Conservation (phyloP, 768 basidiomycete genomes). For the Udeniomyces megalosporus region DNA sequence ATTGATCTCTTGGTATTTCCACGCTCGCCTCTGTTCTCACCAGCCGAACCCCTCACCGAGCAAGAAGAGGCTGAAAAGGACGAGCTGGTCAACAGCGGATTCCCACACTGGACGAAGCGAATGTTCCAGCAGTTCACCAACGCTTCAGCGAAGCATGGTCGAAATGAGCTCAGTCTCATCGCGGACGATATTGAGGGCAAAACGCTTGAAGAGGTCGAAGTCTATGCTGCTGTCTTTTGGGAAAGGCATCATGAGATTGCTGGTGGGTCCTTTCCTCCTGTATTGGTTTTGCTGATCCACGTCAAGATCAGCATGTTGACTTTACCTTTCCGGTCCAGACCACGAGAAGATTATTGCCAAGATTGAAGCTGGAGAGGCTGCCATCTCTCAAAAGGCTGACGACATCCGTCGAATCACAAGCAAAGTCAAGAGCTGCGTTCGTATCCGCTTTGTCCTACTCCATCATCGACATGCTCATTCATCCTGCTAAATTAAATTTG, state of each 20-base stretch:
- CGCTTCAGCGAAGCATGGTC: constrained; percentile 62
- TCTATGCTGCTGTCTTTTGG: constrained; percentile 70
- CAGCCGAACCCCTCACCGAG: constrained; percentile 79
- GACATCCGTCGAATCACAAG: constrained; percentile 53
- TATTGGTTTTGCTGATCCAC: neutral
- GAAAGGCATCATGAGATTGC: constrained; percentile 74
- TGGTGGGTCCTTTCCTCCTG: constrained; percentile 39
- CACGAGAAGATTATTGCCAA: constrained; percentile 65
- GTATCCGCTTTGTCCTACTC: too few species aligned
- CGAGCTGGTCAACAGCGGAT: constrained; percentile 55
- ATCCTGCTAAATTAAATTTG: too few species aligned
- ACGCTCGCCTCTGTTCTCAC: neutral
- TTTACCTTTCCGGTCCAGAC: constrained; percentile 35
- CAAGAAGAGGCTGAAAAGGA: constrained; percentile 74
- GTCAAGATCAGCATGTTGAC: neutral
- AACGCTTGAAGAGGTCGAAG: constrained; percentile 54
- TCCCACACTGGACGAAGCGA: constrained; percentile 77
- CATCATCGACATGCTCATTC: too few species aligned
- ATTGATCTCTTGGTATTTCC: too few species aligned
- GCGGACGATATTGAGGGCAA: constrained; percentile 69
- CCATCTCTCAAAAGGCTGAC: constrained; percentile 59
- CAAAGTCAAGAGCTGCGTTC: constrained; percentile 57
- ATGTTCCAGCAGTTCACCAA: constrained; percentile 86
- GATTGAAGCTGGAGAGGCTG: constrained; percentile 74
- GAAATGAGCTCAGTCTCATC: constrained; percentile 37